phyloP scores from a whole-genome alignment of 257 asterid species.

The Solanum bukasovii region DNA sequence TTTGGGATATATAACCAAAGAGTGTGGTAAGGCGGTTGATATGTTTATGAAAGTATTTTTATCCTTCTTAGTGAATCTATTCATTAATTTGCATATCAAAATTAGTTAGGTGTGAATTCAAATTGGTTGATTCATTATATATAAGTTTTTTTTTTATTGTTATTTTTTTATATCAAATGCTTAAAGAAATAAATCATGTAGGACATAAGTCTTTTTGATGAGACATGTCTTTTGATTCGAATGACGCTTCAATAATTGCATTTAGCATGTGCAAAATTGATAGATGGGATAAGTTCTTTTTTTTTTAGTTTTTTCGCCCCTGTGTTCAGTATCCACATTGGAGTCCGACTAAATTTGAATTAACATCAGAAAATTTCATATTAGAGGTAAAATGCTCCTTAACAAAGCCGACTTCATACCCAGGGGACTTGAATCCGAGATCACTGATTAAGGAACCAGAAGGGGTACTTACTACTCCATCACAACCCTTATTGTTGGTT shows the following conservation, averaged over 20 bases:
- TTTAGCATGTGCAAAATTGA: background rate
- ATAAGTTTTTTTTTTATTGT: background rate
- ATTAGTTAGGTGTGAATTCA: background rate
- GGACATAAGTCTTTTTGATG: background rate
- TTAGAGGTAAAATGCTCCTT: background rate
- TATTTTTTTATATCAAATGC: background rate
- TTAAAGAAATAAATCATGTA: background rate
- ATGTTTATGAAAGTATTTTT: background rate
- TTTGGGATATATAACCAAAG: background rate
- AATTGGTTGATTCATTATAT: background rate
- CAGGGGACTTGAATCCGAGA: background rate
- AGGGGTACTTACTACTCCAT: background rate
- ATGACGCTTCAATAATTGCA: background rate
- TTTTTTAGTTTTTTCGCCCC: too few relatives aligned
- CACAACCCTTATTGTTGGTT: background rate
- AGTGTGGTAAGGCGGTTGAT: background rate
- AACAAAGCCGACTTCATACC: too few relatives aligned
- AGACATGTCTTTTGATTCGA: background rate
- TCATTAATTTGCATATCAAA: background rate
- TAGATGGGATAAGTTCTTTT: background rate
- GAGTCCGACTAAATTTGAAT: too few relatives aligned
- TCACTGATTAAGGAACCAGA: background rate
- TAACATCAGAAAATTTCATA: background rate
- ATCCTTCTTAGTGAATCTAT: background rate
- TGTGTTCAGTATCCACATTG: too few relatives aligned